Evolutionary conservation across 345 rosid genomes (phyloP).

Genomic region (Lumnitzera racemosa): DNA sequence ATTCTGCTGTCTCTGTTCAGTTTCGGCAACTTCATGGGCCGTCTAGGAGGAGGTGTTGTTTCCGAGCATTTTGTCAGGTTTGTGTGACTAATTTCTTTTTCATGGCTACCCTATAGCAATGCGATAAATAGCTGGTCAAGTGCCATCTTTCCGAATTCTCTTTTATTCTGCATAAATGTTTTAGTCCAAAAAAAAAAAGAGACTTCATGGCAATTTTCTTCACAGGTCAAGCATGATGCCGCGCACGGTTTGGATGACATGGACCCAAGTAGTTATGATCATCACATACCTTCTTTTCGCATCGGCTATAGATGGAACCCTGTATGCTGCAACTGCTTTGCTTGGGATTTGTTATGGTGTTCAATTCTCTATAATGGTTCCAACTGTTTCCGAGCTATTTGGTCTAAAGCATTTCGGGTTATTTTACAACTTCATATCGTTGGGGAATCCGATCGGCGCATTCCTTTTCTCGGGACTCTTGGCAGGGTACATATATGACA

Average conservation of each 20-base stretch:
- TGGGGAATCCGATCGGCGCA: constrained; percentile 63
- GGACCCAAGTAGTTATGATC: constrained; percentile 40
- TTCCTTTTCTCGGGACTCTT: constrained; percentile 61
- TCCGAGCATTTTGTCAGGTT: constrained; percentile 69
- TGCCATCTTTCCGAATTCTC: not conserved
- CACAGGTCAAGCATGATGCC: constrained; percentile 48
- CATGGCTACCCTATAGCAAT: not conserved
- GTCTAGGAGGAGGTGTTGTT: constrained; percentile 52
- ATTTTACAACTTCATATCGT: constrained; percentile 43
- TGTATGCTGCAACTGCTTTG: constrained; percentile 44
- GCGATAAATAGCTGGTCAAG: too few species aligned
- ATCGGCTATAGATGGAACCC: constrained; percentile 38
- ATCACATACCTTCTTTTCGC: constrained; percentile 50
- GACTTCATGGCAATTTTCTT: not conserved
- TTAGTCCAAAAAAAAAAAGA: not conserved
- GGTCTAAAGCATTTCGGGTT: constrained; percentile 57
- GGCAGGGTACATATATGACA: constrained; percentile 50
- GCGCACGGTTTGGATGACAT: constrained; percentile 59
- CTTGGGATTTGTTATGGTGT: constrained; percentile 63
- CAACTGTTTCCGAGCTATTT: constrained; percentile 62
- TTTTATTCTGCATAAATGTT: not conserved
- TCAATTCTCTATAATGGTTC: constrained; percentile 56
- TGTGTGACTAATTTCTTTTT: constrained; percentile 5
- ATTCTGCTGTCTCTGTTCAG: constrained; percentile 54
- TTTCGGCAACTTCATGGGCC: constrained; percentile 62